These are phyloP conservation scores for Golubevia pallescens DNA, from an alignment of 1,284 basidiomycete genomes.

Conservation along the genomic window DNA sequence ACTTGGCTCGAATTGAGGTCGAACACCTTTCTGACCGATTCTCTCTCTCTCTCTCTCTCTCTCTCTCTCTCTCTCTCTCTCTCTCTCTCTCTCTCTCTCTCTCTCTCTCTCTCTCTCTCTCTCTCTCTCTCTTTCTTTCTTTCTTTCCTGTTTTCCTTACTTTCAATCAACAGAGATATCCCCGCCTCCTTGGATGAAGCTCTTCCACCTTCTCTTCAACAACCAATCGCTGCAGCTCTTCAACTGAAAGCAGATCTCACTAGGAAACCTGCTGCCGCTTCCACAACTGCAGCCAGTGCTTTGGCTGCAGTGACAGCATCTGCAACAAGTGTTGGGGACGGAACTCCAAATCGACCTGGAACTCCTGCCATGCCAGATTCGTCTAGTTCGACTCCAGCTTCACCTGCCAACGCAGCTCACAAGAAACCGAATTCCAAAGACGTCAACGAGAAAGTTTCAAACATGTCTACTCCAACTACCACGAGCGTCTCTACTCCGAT, in stretches of 20 bases:
- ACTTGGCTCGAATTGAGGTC: not conserved
- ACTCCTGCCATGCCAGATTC: conserved; percentile 3
- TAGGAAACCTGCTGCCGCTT: not conserved
- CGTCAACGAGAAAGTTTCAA: not conserved
- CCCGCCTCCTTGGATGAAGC: conserved; percentile 3
- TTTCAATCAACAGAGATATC: not conserved
- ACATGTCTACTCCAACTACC: conserved; percentile 12
- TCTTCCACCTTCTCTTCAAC: conserved; percentile 11
- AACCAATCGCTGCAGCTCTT: conserved; percentile 7
- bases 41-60: not conserved
- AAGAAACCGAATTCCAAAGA: not conserved
- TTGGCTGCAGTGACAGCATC: not conserved
- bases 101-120: no score
- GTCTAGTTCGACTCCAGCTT: conserved; percentile 1
- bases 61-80: no score
- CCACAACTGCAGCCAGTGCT: not conserved
- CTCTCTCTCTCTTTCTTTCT: no score
- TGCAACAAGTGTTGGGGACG: not conserved
- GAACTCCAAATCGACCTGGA: not conserved
- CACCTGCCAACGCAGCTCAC: conserved; percentile 10
- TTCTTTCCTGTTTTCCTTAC: no score
- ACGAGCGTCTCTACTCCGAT: conserved; percentile 25
- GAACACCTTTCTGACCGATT: not conserved
- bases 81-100: not conserved
- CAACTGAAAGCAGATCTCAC: conserved; percentile 1